A percentile compares a stretch with the other conserved stretches of the same genome.
Conservation (phyloP, 1,284 basidiomycete species). For the Neolentinus lepideus region DNA sequence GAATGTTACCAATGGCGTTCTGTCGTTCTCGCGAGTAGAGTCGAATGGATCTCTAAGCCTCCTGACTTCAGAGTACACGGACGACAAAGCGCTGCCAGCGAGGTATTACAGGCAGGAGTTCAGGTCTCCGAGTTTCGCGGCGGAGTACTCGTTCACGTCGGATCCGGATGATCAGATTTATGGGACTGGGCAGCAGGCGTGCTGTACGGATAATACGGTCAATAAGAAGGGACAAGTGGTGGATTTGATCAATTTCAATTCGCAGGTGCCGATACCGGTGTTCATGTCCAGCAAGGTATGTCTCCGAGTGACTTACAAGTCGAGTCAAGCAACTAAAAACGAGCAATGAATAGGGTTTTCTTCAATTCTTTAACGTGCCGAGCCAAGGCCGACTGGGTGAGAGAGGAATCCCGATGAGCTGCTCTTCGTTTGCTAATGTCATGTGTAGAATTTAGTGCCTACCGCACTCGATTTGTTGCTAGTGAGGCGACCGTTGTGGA, state of each 20-base stretch:
- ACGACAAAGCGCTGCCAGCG: slow-evolving; percentile 27
- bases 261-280: slow-evolving; percentile 32
- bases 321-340: background rate
- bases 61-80: slow-evolving; percentile 28
- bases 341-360: slow-evolving; percentile 26
- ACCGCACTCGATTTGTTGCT: slow-evolving; percentile 28
- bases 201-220: slow-evolving; percentile 32
- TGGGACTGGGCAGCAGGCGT: slow-evolving; percentile 32
- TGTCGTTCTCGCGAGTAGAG: slow-evolving; percentile 29
- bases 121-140: slow-evolving; percentile 25
- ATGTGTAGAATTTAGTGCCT: slow-evolving; percentile 26
- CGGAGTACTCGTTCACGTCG: slow-evolving; percentile 29
- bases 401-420: slow-evolving; percentile 3
- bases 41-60: slow-evolving; percentile 24
- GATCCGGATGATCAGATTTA: slow-evolving; percentile 30
- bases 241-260: slow-evolving; percentile 34
- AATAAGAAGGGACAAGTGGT: slow-evolving; percentile 36
- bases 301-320: background rate
- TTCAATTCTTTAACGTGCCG: slow-evolving; percentile 34
- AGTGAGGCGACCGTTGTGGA: slow-evolving; percentile 30
- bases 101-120: slow-evolving; percentile 31
- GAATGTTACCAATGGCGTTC: slow-evolving; percentile 20
- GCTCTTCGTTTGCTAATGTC: background rate
- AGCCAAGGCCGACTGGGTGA: slow-evolving; percentile 30
- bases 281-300: slow-evolving; percentile 34